phyloP scores from a whole-genome alignment of 805 yeast genomes.

The Hanseniaspora clermontiae region DNA sequence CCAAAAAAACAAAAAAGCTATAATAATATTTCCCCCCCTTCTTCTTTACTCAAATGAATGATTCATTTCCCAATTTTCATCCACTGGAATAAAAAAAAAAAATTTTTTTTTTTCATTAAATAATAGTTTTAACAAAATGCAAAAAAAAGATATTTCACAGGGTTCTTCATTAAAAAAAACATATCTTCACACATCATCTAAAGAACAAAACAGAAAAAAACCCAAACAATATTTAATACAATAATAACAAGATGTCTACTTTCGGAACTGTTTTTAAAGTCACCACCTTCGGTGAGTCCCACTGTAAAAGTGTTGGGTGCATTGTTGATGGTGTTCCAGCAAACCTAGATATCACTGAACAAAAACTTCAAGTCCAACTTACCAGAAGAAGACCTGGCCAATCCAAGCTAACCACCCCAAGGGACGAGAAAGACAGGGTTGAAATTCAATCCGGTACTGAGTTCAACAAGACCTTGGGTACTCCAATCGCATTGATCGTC shows the following conservation, averaged over 20 bases:
- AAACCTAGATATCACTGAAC: slow-evolving; percentile 71
- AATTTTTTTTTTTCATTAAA: too few relatives aligned
- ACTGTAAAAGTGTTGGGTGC: slow-evolving; percentile 94
- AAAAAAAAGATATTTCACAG: too few relatives aligned
- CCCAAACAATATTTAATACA: not conserved
- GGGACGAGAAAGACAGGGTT: slow-evolving; percentile 89
- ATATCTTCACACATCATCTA: too few relatives aligned
- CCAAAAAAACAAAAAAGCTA: too few relatives aligned
- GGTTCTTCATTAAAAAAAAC: too few relatives aligned
- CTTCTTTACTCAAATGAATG: too few relatives aligned
- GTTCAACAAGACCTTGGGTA: slow-evolving; percentile 77
- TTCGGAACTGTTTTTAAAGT: slow-evolving; percentile 57
- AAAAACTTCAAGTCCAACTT: slow-evolving; percentile 87
- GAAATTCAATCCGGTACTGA: slow-evolving; percentile 93
- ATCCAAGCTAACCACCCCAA: slow-evolving; percentile 79
- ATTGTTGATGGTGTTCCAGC: slow-evolving; percentile 98
- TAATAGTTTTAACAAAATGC: too few relatives aligned
- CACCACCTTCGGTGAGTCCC: slow-evolving; percentile 96
- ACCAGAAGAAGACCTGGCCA: slow-evolving; percentile 98
- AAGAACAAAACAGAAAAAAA: too few relatives aligned
- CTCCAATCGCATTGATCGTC: slow-evolving; percentile 90
- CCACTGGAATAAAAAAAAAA: too few relatives aligned
- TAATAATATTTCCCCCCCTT: too few relatives aligned
- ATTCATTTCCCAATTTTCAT: too few relatives aligned
- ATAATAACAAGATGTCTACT: slow-evolving; percentile 44